Conservation (phyloP, 2,329 filamentous ascomycete species). For the Fusarium sp. region DNA sequence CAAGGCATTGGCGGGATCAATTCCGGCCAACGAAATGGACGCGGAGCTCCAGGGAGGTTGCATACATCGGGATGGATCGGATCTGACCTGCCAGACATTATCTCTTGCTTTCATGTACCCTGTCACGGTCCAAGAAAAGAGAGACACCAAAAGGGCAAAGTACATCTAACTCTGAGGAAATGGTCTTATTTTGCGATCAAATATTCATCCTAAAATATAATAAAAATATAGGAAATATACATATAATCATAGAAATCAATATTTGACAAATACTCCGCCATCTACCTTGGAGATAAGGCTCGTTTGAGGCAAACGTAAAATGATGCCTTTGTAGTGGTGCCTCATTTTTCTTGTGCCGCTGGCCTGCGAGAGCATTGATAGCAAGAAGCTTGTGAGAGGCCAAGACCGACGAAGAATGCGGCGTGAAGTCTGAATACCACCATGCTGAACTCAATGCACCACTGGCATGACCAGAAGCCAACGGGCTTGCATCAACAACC, state of each 20-base stretch:
- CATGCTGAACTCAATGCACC: not conserved
- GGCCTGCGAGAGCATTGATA: not conserved
- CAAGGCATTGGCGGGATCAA: not conserved
- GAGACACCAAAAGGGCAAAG: too few species aligned
- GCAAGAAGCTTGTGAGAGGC: constrained; percentile 1
- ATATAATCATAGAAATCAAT: too few species aligned
- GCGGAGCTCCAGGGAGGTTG: not conserved
- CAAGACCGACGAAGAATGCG: not conserved
- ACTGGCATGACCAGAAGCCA: not conserved
- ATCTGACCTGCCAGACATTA: not conserved
- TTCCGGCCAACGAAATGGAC: not conserved
- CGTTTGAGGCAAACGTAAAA: too few species aligned
- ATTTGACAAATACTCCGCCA: too few species aligned
- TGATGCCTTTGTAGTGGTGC: too few species aligned
- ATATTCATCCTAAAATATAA: too few species aligned
- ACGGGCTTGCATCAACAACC: constrained; percentile 27
- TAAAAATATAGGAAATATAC: too few species aligned
- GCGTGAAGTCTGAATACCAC: not conserved
- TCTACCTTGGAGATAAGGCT: too few species aligned
- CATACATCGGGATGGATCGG: not conserved
- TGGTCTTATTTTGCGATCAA: too few species aligned
- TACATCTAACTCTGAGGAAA: too few species aligned
- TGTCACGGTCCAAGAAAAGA: not conserved
- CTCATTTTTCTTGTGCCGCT: too few species aligned
- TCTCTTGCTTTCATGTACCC: not conserved